Conservation (phyloP, 495 filamentous ascomycete species). For the Aspergillus avenaceus region DNA sequence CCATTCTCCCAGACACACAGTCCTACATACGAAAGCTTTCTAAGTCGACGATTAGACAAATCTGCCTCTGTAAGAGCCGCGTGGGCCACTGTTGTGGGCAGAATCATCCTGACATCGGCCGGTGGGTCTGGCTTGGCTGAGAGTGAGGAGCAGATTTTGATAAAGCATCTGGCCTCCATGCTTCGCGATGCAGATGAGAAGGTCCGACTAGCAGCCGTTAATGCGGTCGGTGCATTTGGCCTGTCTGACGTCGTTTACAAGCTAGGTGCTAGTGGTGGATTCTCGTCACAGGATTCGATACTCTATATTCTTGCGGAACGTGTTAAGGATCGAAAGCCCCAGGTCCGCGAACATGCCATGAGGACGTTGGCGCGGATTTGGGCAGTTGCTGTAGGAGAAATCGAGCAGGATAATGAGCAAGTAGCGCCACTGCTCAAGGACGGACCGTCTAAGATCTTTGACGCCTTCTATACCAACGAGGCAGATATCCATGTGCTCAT, state of each 20-base stretch:
- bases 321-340: slow-evolving; percentile 78
- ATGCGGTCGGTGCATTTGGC: slow-evolving; percentile 70
- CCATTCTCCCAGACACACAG: slow-evolving; percentile 78
- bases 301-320: slow-evolving; percentile 80
- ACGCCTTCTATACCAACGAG: slow-evolving; percentile 88
- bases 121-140: slow-evolving; percentile 79
- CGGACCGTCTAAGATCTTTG: slow-evolving; percentile 81
- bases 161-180: slow-evolving; percentile 71
- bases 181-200: slow-evolving; percentile 85
- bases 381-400: slow-evolving; percentile 84
- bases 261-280: slow-evolving; percentile 67
- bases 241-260: slow-evolving; percentile 77
- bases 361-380: slow-evolving; percentile 78
- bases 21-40: slow-evolving; percentile 73
- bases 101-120: slow-evolving; percentile 77
- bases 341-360: slow-evolving; percentile 82
- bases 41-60: slow-evolving; percentile 82
- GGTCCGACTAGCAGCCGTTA: slow-evolving; percentile 82
- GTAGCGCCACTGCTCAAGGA: slow-evolving; percentile 67
- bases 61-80: slow-evolving; percentile 71
- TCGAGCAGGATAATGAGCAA: slow-evolving; percentile 75
- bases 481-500: slow-evolving; percentile 76
- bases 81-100: slow-evolving; percentile 80
- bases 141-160: slow-evolving; percentile 67
- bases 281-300: slow-evolving; percentile 64